A percentile compares a stretch with the other conserved stretches of the same genome.
These are phyloP conservation scores for Colletotrichum plurivorum DNA, from an alignment of 2,329 filamentous ascomycete species.

Conservation along the genomic window DNA sequence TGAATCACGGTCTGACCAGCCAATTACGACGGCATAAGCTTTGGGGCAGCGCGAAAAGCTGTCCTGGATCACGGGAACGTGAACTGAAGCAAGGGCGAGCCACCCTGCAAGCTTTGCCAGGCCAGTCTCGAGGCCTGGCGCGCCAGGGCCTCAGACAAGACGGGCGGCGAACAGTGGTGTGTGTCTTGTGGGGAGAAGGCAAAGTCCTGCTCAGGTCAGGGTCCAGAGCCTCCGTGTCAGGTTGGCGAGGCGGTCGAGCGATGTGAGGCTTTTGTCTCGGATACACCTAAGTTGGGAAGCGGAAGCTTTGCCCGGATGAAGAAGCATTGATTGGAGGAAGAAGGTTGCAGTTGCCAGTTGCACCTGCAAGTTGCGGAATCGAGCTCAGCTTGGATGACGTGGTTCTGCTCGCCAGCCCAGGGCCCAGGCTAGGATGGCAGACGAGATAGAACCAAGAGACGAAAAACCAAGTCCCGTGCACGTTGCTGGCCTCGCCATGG, in stretches of 20 bases:
- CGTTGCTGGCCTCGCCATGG: conserved; percentile 7
- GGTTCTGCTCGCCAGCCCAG: not conserved
- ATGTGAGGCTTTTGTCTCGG: not conserved
- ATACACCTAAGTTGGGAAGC: not conserved
- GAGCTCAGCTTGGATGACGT: not conserved
- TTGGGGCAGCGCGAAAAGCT: not conserved
- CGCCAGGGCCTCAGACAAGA: not conserved
- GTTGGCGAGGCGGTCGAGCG: not conserved
- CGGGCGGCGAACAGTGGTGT: no score
- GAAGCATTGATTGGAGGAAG: not conserved
- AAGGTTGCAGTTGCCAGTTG: not conserved
- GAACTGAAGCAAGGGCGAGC: not conserved
- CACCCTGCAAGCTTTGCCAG: conserved; percentile 1
- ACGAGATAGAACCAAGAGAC: not conserved
- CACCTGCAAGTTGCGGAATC: not conserved
- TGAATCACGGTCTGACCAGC: not conserved
- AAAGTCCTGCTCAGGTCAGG: not conserved
- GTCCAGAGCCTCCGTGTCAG: no score
- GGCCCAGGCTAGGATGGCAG: not conserved
- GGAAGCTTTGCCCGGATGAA: conserved; percentile 6
- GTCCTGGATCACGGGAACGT: not conserved
- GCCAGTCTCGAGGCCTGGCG: not conserved
- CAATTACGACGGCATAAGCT: not conserved
- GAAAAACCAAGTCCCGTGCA: not conserved
- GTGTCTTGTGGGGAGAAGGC: not conserved